Evolutionary conservation across 2,329 filamentous ascomycete genomes (phyloP).

Genomic region (Cladosporium austrohemisphaericum): DNA sequence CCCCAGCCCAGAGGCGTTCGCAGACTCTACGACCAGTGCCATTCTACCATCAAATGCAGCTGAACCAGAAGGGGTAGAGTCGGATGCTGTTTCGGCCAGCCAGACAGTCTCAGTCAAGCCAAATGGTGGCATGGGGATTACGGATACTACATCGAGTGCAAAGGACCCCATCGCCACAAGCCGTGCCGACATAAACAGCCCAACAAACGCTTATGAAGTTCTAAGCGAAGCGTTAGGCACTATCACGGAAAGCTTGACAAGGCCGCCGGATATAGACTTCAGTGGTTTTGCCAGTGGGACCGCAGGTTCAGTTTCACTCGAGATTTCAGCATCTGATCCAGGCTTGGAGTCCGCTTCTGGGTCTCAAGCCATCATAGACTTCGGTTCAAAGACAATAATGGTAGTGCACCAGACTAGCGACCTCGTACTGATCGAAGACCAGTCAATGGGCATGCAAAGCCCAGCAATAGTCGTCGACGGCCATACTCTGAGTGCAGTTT

Average conservation of each 20-base stretch:
- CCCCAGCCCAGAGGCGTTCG: neutral
- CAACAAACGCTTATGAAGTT: slow-evolving; percentile 6
- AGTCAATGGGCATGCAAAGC: neutral
- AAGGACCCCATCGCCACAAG: neutral
- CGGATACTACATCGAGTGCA: neutral
- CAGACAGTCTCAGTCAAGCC: neutral
- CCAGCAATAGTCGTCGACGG: neutral
- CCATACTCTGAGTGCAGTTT: neutral
- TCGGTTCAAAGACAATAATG: too few relatives aligned
- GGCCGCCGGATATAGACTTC: too few relatives aligned
- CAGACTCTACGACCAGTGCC: neutral
- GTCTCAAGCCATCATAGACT: too few relatives aligned
- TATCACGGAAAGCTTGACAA: neutral
- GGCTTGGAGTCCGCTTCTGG: too few relatives aligned
- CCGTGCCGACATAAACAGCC: neutral
- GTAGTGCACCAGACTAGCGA: too few relatives aligned
- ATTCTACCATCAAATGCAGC: neutral
- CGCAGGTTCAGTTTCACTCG: neutral
- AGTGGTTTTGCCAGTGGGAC: too few relatives aligned
- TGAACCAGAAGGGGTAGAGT: neutral
- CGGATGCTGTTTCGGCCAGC: neutral
- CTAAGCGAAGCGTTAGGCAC: neutral
- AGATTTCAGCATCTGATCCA: too few relatives aligned
- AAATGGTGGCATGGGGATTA: neutral
- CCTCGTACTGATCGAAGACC: neutral